These are phyloP conservation scores for Lumnitzera littorea DNA, from an alignment of 345 rosid genomes.

Conservation along the genomic window DNA sequence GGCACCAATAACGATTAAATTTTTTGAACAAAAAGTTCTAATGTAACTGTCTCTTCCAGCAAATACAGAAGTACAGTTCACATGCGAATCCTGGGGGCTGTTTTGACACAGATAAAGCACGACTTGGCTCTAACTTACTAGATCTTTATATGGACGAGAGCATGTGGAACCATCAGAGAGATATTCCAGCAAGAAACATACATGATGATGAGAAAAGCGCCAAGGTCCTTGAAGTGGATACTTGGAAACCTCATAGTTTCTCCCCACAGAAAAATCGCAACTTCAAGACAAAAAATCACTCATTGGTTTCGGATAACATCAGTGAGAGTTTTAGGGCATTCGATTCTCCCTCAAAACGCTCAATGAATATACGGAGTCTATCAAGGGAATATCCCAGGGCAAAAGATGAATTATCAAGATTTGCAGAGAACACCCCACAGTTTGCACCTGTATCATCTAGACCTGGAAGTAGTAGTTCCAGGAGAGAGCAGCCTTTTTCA, in stretches of 20 bases:
- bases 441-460: slow-evolving; percentile 47
- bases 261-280: slow-evolving; percentile 21
- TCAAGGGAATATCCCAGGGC: slow-evolving; percentile 21
- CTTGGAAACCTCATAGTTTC: slow-evolving; percentile 74
- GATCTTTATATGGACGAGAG: slow-evolving; percentile 77
- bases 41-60: background rate
- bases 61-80: slow-evolving; percentile 45
- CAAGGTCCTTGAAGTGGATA: slow-evolving; percentile 92
- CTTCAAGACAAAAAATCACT: slow-evolving; percentile 15
- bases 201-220: slow-evolving; percentile 52
- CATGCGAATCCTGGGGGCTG: slow-evolving; percentile 34
- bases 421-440: slow-evolving; percentile 70
- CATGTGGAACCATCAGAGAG: slow-evolving; percentile 27
- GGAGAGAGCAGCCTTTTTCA: slow-evolving; percentile 63
- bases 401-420: slow-evolving; percentile 29
- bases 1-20: background rate
- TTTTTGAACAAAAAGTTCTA: too few species aligned
- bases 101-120: slow-evolving; percentile 18
- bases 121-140: slow-evolving; percentile 51
- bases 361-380: slow-evolving; percentile 24
- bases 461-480: slow-evolving; percentile 53
- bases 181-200: slow-evolving; percentile 17
- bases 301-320: slow-evolving; percentile 22
- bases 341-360: slow-evolving; percentile 45
- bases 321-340: slow-evolving; percentile 31